Base-by-base conservation (phyloP, 2,329 filamentous ascomycete species). In the Ciborinia camelliae region DNA sequence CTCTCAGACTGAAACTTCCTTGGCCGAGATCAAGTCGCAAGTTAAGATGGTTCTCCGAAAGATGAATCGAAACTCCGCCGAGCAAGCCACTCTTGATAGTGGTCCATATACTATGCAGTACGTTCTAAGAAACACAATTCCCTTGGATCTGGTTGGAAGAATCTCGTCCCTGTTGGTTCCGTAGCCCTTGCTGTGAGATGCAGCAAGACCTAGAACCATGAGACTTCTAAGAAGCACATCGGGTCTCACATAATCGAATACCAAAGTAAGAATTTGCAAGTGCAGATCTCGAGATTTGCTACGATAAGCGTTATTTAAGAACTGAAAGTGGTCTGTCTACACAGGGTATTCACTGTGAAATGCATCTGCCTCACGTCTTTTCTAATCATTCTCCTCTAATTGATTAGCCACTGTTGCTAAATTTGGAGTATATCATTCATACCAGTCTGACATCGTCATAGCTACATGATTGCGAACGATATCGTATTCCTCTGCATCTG, bases 401-500 rank as follows among this genome's bases (percentile, higher is more conserved):
- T 2, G 1, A 59, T 35, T 20, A 47, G 41, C n/a, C 26, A 26
- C 30, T 35, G n/a, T n/a, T 57, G 20, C 20, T 47, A 5, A 47
- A 41, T 14, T 12, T 51, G 15, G 28, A 12, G 32, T 4, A 8
- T 41, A n/a, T 30, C 5, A 7, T 50, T 50, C 47, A 39, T 54
- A 57, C 39, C 61, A 43, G 23, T 35, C 61, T 63, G 14, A 63
- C 47, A 37, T 39, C 47, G 35, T 35, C 30, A 54, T 73, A 92
- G 90, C 84, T 97, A 97, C 82, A 81, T 94, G 68, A 90, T 99
- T 79, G 82, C 89, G 73, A 83, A 87, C 74, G 88, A 91, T 73
- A 84, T 99, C 71, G 89, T 92, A 80, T 98, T 96, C 82, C 84
- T 98, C 73, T 92, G 90, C 82, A 94, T 99, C 78, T 93, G 91